phyloP scores from a whole-genome alignment of 176 grass and related monocot species.

The Hordeum vulgare region MorexV3_pseudomolecules_assembly NC_058518.1:468386241-468386740 shows the following conservation, averaged over 20 bases:
- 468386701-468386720: too few relatives aligned
- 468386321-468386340: neutral
- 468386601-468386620: neutral
- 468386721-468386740: too few relatives aligned
- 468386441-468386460: neutral
- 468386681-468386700: too few relatives aligned
- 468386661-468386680: too few relatives aligned
- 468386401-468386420: neutral
- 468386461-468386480: too few relatives aligned
- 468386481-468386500: too few relatives aligned
- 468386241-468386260: neutral
- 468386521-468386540: neutral
- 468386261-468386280: neutral
- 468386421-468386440: neutral
- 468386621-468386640: too few relatives aligned
- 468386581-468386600: neutral
- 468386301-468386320: neutral
- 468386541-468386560: neutral
- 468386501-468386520: too few relatives aligned
- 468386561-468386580: neutral
- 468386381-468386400: too few relatives aligned
- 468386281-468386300: neutral
- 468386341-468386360: neutral
- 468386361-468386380: too few relatives aligned
- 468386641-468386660: too few relatives aligned